phyloP scores from a whole-genome alignment of 305 asterid species.

The Rubia balearica region DNA sequence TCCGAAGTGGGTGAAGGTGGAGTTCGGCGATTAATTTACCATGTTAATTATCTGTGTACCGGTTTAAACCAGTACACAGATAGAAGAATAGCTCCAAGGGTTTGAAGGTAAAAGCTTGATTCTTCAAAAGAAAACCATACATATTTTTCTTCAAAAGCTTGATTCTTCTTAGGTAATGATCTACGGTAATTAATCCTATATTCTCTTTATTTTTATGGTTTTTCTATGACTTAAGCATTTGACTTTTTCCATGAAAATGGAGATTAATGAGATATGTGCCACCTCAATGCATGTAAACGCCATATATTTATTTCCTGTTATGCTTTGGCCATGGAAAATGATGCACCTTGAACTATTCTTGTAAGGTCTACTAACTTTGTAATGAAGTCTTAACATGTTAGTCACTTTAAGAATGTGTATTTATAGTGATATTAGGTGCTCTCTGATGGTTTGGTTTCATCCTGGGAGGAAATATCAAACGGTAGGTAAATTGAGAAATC shows the following conservation, averaged over 20 bases:
- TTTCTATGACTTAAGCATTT: neutral
- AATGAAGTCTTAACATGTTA: neutral
- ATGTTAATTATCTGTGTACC: no score
- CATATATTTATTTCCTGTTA: neutral
- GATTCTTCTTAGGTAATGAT: slow-evolving; percentile 79
- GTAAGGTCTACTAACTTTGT: neutral
- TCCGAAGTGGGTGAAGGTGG: no score
- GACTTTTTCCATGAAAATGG: neutral
- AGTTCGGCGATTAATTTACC: no score
- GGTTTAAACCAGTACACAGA: no score
- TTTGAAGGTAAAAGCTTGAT: no score
- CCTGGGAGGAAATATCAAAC: neutral
- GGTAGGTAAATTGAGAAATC: slow-evolving; percentile 17
- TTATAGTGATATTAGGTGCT: slow-evolving; percentile 1
- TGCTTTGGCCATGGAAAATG: neutral
- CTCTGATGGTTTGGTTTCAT: neutral
- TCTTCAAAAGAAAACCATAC: no score
- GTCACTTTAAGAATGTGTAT: neutral
- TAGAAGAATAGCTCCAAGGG: no score
- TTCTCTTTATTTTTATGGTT: slow-evolving; percentile 14
- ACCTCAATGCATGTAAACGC: neutral
- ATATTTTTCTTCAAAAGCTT: slow-evolving; percentile 91
- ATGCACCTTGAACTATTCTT: neutral
- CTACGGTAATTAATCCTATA: slow-evolving; percentile 9
- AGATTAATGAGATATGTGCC: neutral